Base-by-base conservation (phyloP, 2,329 filamentous ascomycete species). In the Colletotrichum navitas region DNA sequence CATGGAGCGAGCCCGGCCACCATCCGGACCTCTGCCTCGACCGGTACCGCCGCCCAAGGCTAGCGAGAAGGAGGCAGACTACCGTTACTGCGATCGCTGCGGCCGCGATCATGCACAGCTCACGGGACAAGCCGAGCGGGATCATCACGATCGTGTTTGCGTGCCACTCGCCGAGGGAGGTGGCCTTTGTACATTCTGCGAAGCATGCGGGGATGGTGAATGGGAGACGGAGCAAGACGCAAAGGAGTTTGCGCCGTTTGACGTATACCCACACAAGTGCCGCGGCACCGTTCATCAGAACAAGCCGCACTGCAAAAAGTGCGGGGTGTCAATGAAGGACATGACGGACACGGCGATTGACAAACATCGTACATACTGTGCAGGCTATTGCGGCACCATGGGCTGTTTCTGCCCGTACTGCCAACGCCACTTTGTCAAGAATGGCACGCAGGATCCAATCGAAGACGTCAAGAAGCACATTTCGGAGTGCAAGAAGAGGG, bases 81-180 rank as follows among this genome's bases (percentile, higher is more conserved):
- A 75, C 58, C 41, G 29, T 6, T 77, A 73, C 68, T 77, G 76
- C 60, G 75, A 77, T 47, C 75, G 76, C 29, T 77, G 76, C 43
- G 71, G 76, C 16, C 74, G 76, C 12, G 68, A 76, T 56, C 75
- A 77, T 55, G 41, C n/a, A 2, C 24, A 52, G n/a, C 66, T 76
- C 41, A 56, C 49, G 36, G 47, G 61, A 26, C 56, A 43, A 8
- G 51, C 26, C 6, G 76, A 77, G 21, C 75, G 75, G 54, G 51
- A 73, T 12, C 68, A 73, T n/a, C 76, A 77, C 34, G 74, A 77
- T 54, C 61, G 61, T 3, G 12, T 68, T 18, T 77, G 76, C 24
- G 72, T 74, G 6, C 75, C 76, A 6, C 67, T 68, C 2, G 75
- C 74, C 16, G 59, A 71, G 34, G 63, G 41, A 4, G 69, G 63